phyloP scores from a whole-genome alignment of 805 yeast species.

The Debaryomyces maramus region DNA sequence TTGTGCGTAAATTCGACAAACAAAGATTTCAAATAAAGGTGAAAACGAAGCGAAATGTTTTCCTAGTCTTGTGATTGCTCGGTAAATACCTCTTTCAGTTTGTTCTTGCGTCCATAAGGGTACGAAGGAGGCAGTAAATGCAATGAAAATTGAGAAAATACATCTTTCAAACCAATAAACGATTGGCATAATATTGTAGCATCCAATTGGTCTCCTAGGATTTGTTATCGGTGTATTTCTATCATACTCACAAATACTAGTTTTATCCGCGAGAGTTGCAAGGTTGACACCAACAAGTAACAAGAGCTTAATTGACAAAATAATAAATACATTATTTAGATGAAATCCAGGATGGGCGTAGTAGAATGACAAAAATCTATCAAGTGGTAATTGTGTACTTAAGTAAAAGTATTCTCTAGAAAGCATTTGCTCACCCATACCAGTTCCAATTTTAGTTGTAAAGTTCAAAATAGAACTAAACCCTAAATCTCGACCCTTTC shows the following conservation, averaged over 20 bases:
- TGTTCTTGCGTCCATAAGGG: conserved; percentile 79
- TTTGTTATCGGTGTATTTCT: conserved; percentile 67
- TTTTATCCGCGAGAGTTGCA: conserved; percentile 71
- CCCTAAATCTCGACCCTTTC: conserved; percentile 88
- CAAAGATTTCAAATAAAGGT: conserved; percentile 82
- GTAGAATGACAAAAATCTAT: conserved; percentile 78
- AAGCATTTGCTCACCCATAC: conserved; percentile 89
- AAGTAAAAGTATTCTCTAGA: conserved; percentile 81
- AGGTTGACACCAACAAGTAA: conserved; percentile 69
- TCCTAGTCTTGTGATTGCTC: conserved; percentile 65
- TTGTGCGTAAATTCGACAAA: conserved; percentile 74
- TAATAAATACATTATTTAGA: conserved; percentile 75
- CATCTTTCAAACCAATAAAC: conserved; percentile 82
- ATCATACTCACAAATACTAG: conserved; percentile 67
- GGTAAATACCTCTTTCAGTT: conserved; percentile 80
- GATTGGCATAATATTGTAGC: conserved; percentile 72
- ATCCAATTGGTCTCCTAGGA: conserved; percentile 63
- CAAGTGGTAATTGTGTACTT: conserved; percentile 78
- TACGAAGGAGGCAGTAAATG: conserved; percentile 75
- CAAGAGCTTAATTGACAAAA: conserved; percentile 70
- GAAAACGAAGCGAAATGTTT: conserved; percentile 71
- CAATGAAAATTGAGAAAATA: conserved; percentile 77
- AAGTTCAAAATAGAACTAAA: conserved; percentile 83
- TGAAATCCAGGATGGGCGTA: conserved; percentile 90
- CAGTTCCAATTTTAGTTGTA: conserved; percentile 88